These are phyloP conservation scores for Leucaena leucocephala DNA, from an alignment of 306 rosid species.

Conservation along the genomic window DNA sequence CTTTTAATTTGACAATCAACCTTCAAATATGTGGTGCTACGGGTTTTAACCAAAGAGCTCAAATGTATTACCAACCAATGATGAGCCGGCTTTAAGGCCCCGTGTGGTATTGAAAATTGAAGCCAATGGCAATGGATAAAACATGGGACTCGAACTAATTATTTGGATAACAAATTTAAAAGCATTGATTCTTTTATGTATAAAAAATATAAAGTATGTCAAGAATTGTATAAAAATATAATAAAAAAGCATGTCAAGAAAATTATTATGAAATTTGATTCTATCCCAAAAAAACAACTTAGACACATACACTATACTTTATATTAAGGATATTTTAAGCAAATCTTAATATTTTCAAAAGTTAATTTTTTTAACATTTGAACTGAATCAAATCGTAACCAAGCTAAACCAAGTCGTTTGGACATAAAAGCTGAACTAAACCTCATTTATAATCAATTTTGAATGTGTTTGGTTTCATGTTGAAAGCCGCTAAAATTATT, in stretches of 20 bases:
- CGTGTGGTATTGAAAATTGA: background rate
- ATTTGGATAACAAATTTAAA: too few species aligned
- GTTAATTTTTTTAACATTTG: too few species aligned
- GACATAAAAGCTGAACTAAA: background rate
- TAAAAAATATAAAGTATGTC: too few species aligned
- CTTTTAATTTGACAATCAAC: background rate
- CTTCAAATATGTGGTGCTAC: background rate
- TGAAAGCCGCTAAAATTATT: background rate
- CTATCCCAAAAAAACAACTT: too few species aligned
- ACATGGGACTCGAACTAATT: too few species aligned
- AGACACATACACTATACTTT: too few species aligned
- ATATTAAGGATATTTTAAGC: too few species aligned
- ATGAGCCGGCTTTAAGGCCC: background rate
- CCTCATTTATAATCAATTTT: background rate
- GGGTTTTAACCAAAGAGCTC: background rate
- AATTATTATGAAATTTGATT: too few species aligned
- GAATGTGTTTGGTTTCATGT: background rate
- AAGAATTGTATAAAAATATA: too few species aligned
- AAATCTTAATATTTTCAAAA: too few species aligned
- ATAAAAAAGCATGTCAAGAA: too few species aligned
- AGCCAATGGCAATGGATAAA: background rate
- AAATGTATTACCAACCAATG: background rate
- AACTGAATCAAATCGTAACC: background rate
- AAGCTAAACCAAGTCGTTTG: background rate
- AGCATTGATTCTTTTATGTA: too few species aligned